Percentiles rank a stretch among this genome's conserved stretches.
Evolutionary conservation across 768 basidiomycete species (phyloP).

Genomic region (Stropharia rugosoannulata): DNA sequence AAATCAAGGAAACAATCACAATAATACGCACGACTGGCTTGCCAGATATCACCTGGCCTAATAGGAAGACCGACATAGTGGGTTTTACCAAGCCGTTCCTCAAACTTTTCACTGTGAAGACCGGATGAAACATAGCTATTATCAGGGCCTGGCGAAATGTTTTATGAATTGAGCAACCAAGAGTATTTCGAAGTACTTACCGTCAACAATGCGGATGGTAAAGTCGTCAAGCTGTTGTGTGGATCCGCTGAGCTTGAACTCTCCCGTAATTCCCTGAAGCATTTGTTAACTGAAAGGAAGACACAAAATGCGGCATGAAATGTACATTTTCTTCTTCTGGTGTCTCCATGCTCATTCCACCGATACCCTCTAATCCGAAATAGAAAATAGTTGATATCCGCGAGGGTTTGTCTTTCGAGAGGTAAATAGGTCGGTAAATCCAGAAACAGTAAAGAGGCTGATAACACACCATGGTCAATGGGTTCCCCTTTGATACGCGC

Average conservation of each 20-base stretch:
- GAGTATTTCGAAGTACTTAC: slow-evolving; percentile 32
- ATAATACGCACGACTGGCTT: slow-evolving; percentile 66
- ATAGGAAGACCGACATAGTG: slow-evolving; percentile 66
- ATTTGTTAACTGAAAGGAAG: not conserved
- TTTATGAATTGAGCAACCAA: slow-evolving; percentile 4
- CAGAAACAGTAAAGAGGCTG: not conserved
- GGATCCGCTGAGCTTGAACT: slow-evolving; percentile 68
- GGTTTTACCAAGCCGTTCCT: slow-evolving; percentile 64
- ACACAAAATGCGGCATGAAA: slow-evolving; percentile 3
- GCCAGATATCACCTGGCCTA: slow-evolving; percentile 71
- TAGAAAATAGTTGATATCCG: slow-evolving; percentile 84
- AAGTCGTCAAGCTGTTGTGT: slow-evolving; percentile 85
- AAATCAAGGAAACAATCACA: too few relatives aligned
- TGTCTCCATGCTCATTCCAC: slow-evolving; percentile 77
- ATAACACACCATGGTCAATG: slow-evolving; percentile 55
- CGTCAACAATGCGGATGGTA: slow-evolving; percentile 73
- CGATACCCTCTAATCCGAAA: slow-evolving; percentile 84
- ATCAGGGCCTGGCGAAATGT: slow-evolving; percentile 44
- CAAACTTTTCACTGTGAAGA: slow-evolving; percentile 55
- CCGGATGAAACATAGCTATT: slow-evolving; percentile 59
- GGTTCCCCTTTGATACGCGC: slow-evolving; percentile 81
- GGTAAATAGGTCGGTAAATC: not conserved
- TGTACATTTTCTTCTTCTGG: slow-evolving; percentile 73
- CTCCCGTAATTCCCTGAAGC: slow-evolving; percentile 71
- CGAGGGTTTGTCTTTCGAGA: slow-evolving; percentile 43